Evolutionary conservation across 2,329 filamentous ascomycete species (phyloP), one percentile per base, ranked within the genome.

Genomic region (Fusarium bulbicola): DNA sequence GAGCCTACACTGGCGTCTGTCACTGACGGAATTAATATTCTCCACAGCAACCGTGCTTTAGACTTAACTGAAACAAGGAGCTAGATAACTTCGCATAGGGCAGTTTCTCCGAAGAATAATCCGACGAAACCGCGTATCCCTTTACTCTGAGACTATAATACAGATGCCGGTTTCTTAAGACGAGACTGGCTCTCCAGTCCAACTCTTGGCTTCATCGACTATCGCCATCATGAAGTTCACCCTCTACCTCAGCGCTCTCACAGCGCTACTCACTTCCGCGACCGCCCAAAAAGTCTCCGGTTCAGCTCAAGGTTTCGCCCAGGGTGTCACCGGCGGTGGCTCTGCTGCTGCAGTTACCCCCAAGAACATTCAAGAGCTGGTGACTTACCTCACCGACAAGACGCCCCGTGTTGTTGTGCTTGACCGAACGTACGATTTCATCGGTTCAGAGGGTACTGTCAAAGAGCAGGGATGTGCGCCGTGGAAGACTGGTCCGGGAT

Each of bases 401-500:
- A 53, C 77, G 12, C 68, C 82, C 14, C 80, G 80, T 6, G 80
- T 82, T 37, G 82, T 84, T 57, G 76, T 84, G 47, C 66, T 84
- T 40, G 77, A 82, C 50, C 72, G 79, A 66, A 77, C 73, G 7
- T 80, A 74, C 53, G 73, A 80, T 68, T 80, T 78, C 46, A 71
- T 71, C 18, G 66, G 73, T 6, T 73, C 68, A 4, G 77, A 80
- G 50, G 78, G 77, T 30, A 78, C 61, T 9, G 74, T 72, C 1
- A 67, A 45, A 2, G 62, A 53, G 24, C 63, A 71, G 12, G 76
- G 57, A 21, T 74, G 76, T 56, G 73, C 76, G 5, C 68, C 50
- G 18, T 78, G 73, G 70, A 67, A 69, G 21, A 75, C 64, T 16
- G 73, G 70, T 4, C 13, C 43, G 12, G 68, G 62, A 14, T 77